A percentile compares a stretch with the other conserved stretches of the same genome.
Evolutionary conservation across 2,329 filamentous ascomycete genomes (phyloP).

Genomic region (Colletotrichum sp.): DNA sequence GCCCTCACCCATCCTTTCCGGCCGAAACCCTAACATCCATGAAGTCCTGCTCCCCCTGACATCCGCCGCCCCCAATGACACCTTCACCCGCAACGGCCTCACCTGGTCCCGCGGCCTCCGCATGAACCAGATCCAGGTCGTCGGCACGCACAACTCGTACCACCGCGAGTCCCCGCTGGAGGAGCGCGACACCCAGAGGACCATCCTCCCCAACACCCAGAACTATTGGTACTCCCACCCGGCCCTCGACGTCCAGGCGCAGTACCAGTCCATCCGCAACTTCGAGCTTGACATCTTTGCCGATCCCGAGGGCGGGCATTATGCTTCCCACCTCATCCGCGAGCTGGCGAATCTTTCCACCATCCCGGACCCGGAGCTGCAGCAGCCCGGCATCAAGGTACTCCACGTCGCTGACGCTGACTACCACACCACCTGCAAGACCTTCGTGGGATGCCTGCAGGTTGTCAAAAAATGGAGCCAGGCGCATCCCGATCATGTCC

Average conservation of each 20-base stretch:
- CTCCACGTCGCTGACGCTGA: slow-evolving; percentile 56
- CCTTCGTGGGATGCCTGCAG: slow-evolving; percentile 47
- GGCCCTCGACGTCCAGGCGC: slow-evolving; percentile 46
- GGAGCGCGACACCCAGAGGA: slow-evolving; percentile 45
- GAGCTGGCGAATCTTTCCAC: slow-evolving; percentile 41
- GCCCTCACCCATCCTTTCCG: neutral
- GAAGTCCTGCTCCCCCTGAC: slow-evolving; percentile 9
- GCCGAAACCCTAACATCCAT: neutral
- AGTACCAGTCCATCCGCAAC: slow-evolving; percentile 49
- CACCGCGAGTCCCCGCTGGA: slow-evolving; percentile 47
- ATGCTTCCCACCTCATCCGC: slow-evolving; percentile 48
- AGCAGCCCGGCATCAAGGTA: slow-evolving; percentile 50
- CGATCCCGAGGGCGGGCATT: slow-evolving; percentile 52
- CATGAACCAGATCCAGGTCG: slow-evolving; percentile 56
- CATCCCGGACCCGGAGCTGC: slow-evolving; percentile 41
- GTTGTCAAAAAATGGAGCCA: slow-evolving; percentile 50
- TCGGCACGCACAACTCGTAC: slow-evolving; percentile 58
- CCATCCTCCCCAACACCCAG: slow-evolving; percentile 37
- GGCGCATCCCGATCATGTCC: slow-evolving; percentile 45
- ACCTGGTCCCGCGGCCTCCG: slow-evolving; percentile 39
- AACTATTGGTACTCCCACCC: slow-evolving; percentile 55
- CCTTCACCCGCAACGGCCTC: slow-evolving; percentile 32
- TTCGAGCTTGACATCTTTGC: slow-evolving; percentile 55
- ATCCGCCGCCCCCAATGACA: neutral
- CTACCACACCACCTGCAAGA: slow-evolving; percentile 49